A percentile compares a stretch with the other conserved stretches of the same genome.
Conservation (phyloP, 305 asterid species). For the Plantago coronopus region DNA sequence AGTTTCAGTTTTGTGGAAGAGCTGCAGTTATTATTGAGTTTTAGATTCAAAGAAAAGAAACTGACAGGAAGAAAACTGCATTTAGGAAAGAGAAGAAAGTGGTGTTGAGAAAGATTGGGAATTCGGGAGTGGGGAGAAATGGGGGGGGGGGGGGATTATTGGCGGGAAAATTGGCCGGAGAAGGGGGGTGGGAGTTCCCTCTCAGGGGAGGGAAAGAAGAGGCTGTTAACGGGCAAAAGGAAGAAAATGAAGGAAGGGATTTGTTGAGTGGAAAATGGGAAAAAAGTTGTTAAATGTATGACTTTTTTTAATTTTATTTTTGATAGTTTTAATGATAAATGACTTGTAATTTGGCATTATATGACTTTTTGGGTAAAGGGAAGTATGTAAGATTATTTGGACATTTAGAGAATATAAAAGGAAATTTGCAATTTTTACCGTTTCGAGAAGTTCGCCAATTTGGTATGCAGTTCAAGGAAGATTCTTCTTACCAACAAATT, state of each 20-base stretch:
- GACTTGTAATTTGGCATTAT: not conserved
- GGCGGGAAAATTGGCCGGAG: not conserved
- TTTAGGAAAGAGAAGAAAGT: too few species aligned
- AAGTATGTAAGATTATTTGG: too few species aligned
- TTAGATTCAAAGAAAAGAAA: too few species aligned
- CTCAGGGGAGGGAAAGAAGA: too few species aligned
- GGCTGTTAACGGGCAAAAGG: slow-evolving; percentile 7
- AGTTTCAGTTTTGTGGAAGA: too few species aligned
- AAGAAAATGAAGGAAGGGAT: not conserved
- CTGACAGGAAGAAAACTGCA: too few species aligned
- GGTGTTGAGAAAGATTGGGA: too few species aligned
- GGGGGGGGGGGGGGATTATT: too few species aligned
- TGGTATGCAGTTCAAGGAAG: not conserved
- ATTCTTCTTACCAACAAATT: not conserved
- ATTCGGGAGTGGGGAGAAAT: too few species aligned
- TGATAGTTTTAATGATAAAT: not conserved
- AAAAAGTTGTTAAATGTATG: not conserved
- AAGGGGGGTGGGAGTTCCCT: not conserved
- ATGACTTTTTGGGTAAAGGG: not conserved
- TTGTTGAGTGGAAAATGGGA: not conserved
- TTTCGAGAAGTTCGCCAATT: not conserved
- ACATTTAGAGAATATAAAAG: too few species aligned
- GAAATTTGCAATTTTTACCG: not conserved
- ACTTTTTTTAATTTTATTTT: not conserved
- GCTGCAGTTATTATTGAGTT: not conserved